Evolutionary conservation across 1,284 basidiomycete genomes (phyloP).

Genomic region (Cerrena zonata): DNA sequence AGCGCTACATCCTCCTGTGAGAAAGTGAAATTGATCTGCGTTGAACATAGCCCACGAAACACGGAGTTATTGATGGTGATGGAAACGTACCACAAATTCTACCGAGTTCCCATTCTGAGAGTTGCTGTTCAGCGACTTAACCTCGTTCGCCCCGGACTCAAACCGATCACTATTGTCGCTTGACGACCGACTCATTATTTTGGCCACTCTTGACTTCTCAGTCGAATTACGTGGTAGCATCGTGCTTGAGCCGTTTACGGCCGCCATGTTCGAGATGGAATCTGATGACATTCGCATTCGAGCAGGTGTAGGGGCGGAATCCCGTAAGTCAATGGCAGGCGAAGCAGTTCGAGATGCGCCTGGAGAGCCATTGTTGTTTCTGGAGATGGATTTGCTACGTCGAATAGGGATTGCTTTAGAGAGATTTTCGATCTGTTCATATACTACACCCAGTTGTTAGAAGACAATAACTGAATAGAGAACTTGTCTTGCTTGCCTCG

Average conservation of each 20-base stretch:
- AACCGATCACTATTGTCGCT: slow-evolving; percentile 3
- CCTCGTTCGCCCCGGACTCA: slow-evolving; percentile 1
- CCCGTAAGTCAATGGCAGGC: slow-evolving; percentile 10
- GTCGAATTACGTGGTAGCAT: background rate
- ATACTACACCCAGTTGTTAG: slow-evolving; percentile 41
- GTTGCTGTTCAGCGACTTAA: background rate
- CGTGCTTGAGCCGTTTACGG: background rate
- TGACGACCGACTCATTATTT: slow-evolving; percentile 6
- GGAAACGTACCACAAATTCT: slow-evolving; percentile 12
- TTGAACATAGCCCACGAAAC: background rate
- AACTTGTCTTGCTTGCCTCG: slow-evolving; percentile 48
- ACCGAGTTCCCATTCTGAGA: slow-evolving; percentile 8
- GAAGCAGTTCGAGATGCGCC: too few relatives aligned
- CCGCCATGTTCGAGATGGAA: slow-evolving; percentile 3
- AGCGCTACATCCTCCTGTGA: slow-evolving; percentile 42
- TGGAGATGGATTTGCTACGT: slow-evolving; percentile 65
- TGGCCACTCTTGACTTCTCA: slow-evolving; percentile 3
- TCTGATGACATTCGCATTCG: slow-evolving; percentile 7
- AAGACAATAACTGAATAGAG: background rate
- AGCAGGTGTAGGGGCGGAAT: slow-evolving; percentile 6
- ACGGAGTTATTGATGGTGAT: background rate
- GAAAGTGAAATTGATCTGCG: slow-evolving; percentile 1
- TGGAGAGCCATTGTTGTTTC: slow-evolving; percentile 29
- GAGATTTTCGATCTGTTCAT: slow-evolving; percentile 69
- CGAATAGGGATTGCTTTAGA: slow-evolving; percentile 52